Percentiles rank a stretch among this genome's conserved stretches.
phyloP scores from a whole-genome alignment of 345 rosid species.

The Sapria himalayana region DNA sequence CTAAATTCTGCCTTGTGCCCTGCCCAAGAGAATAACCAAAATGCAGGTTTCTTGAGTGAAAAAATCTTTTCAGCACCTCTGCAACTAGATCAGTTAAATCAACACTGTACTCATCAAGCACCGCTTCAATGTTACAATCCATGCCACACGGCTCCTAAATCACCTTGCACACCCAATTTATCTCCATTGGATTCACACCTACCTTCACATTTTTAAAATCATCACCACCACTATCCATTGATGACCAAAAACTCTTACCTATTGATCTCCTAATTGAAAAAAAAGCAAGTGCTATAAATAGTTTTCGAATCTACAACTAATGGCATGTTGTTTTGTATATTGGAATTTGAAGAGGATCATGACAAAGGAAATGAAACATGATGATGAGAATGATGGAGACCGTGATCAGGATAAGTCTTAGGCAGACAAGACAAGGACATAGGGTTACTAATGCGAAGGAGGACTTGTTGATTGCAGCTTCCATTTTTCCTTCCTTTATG shows the following conservation, averaged over 20 bases:
- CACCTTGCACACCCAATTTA: slow-evolving; percentile 63
- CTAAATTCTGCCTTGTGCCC: slow-evolving; percentile 30
- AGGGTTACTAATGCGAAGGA: slow-evolving; percentile 21
- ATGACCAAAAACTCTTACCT: too few relatives aligned
- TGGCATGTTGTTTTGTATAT: slow-evolving; percentile 37
- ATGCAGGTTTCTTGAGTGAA: slow-evolving; percentile 70
- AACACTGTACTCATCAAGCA: slow-evolving; percentile 49
- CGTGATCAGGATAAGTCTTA: slow-evolving; percentile 27
- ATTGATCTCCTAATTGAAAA: too few relatives aligned
- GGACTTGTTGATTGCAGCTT: slow-evolving; percentile 19
- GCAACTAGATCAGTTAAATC: slow-evolving; percentile 33
- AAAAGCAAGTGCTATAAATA: too few relatives aligned
- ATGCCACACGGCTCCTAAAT: slow-evolving; percentile 60
- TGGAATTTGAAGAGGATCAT: slow-evolving; percentile 38
- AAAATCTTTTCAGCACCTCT: slow-evolving; percentile 37
- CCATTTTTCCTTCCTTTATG: slow-evolving; percentile 12
- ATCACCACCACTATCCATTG: slow-evolving; percentile 2
- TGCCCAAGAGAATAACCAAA: slow-evolving; percentile 76
- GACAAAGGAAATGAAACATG: slow-evolving; percentile 44
- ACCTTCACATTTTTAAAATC: too few relatives aligned
- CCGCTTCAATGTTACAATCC: slow-evolving; percentile 86
- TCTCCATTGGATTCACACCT: slow-evolving; percentile 26
- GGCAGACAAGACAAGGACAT: slow-evolving; percentile 34
- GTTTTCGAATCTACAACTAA: too few relatives aligned
- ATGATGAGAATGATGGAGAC: slow-evolving; percentile 27